A percentile compares a stretch with the other conserved stretches of the same genome.
These are phyloP conservation scores for Starmerella lactis-condensi DNA, from an alignment of 805 yeast species.

Conservation along the genomic window DNA sequence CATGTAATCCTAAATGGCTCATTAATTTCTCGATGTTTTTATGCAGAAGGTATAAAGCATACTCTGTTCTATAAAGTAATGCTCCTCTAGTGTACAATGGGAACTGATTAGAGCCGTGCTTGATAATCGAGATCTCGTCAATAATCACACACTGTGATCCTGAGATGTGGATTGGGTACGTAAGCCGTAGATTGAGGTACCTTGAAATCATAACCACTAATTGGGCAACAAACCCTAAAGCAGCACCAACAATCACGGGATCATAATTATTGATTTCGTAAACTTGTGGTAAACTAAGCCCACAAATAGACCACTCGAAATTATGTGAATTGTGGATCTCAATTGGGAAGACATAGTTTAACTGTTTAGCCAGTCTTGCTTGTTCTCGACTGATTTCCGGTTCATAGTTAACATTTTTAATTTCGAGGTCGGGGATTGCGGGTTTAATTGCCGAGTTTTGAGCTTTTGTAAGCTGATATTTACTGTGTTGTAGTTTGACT, in stretches of 20 bases:
- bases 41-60: conserved; percentile 30
- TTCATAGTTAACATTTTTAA: background rate
- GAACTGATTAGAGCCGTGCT: conserved; percentile 24
- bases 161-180: conserved; percentile 32
- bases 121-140: conserved; percentile 30
- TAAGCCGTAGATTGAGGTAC: conserved; percentile 29
- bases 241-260: conserved; percentile 29
- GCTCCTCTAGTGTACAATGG: conserved; percentile 35
- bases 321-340: conserved; percentile 15
- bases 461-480: background rate
- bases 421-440: background rate
- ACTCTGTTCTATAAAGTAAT: conserved; percentile 30
- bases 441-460: no score
- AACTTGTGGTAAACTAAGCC: conserved; percentile 21
- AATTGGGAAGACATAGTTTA: conserved; percentile 21
- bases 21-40: conserved; percentile 32
- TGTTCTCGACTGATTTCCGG: conserved; percentile 9
- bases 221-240: conserved; percentile 32
- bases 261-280: conserved; percentile 18
- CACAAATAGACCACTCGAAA: conserved; percentile 23
- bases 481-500: background rate
- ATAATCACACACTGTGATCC: conserved; percentile 33
- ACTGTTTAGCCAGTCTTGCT: conserved; percentile 18
- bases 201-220: conserved; percentile 26
- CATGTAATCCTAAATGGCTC: conserved; percentile 19